Conservation (phyloP, 352 stramenopile genomes). For the Pythium diclinum region DNA sequence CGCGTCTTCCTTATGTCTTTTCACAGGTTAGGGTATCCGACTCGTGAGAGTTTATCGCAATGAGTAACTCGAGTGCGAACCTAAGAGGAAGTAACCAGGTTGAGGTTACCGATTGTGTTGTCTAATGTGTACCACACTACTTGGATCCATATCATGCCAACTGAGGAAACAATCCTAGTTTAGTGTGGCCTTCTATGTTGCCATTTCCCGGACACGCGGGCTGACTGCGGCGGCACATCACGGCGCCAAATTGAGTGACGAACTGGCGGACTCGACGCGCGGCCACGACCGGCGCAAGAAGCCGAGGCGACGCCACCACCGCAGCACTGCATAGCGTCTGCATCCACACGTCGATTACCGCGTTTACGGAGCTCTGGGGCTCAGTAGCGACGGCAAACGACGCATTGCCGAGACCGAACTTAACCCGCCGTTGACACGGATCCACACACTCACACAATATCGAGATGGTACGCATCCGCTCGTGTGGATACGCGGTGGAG, state of each 20-base stretch:
- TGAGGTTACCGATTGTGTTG: not conserved
- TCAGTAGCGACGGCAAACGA: not conserved
- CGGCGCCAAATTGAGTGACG: conserved; percentile 7
- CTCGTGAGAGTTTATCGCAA: not conserved
- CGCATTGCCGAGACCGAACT: not conserved
- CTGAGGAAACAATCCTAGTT: not conserved
- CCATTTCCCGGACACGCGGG: not conserved
- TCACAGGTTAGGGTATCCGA: not conserved
- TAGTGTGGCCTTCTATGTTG: not conserved
- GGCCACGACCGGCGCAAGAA: not conserved
- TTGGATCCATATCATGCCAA: not conserved
- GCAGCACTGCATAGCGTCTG: not conserved
- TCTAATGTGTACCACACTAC: conserved; percentile 6
- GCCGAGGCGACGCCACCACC: not conserved
- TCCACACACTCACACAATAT: not conserved
- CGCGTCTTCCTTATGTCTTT: no score
- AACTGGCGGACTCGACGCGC: not conserved
- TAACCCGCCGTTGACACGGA: not conserved
- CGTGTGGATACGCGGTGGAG: not conserved
- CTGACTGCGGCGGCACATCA: not conserved
- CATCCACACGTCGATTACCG: not conserved
- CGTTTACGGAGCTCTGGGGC: not conserved
- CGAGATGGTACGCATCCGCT: not conserved
- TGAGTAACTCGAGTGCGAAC: not conserved
- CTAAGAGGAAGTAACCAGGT: not conserved